A percentile compares a stretch with the other conserved stretches of the same genome.
phyloP scores from a whole-genome alignment of 805 yeast species.

The Wickerhamiella galacta region DNA sequence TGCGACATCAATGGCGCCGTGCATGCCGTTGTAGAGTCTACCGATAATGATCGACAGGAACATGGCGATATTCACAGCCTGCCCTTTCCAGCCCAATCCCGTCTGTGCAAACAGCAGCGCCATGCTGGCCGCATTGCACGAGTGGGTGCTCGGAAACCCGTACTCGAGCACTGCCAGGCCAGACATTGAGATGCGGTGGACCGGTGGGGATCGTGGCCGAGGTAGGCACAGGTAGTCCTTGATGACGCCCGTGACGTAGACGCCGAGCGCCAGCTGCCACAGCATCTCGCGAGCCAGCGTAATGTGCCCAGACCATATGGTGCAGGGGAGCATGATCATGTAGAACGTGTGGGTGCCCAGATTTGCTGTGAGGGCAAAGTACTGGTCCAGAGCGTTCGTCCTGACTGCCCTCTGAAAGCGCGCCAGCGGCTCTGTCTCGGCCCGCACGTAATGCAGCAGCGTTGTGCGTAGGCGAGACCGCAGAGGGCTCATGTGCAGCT shows the following conservation, averaged over 20 bases:
- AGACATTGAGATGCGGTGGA: conserved; percentile 75
- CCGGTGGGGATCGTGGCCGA: conserved; percentile 82
- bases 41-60: conserved; percentile 57
- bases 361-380: conserved; percentile 76
- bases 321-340: conserved; percentile 71
- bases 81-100: conserved; percentile 2
- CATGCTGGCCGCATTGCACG: conserved; percentile 87
- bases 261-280: conserved; percentile 45
- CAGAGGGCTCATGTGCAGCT: conserved; percentile 35
- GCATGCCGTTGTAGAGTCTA: conserved; percentile 92
- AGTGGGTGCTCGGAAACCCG: conserved; percentile 87
- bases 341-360: conserved; percentile 90
- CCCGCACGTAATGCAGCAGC: conserved; percentile 39
- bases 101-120: conserved; percentile 30
- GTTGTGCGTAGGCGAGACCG: conserved; percentile 29
- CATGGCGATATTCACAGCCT: conserved; percentile 24
- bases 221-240: conserved; percentile 85
- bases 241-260: conserved; percentile 45
- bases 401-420: conserved; percentile 37
- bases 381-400: conserved; percentile 40
- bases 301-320: conserved; percentile 63
- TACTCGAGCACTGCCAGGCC: conserved; percentile 85
- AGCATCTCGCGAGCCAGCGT: conserved; percentile 42
- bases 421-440: conserved; percentile 47
- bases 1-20: conserved; percentile 65